Evolutionary conservation across 495 filamentous ascomycete genomes (phyloP), one percentile per base, ranked within the genome.

Genomic region (Talaromyces proteolyticus): DNA sequence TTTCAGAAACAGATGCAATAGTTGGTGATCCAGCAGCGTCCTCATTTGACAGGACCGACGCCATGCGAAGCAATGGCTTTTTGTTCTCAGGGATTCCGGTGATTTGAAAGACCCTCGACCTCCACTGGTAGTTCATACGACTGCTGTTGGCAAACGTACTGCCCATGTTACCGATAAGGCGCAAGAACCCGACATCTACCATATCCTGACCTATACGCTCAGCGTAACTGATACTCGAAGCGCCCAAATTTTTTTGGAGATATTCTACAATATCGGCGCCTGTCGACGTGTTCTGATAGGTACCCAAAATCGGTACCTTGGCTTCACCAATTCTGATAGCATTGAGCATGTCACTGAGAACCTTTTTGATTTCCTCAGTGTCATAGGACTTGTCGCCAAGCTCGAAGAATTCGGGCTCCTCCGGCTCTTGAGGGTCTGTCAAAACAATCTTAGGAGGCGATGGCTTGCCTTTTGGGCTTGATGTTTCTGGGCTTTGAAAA

Each of bases 111-210:
- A 86, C 87, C 67, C 88, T 95, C 2, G 91, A 79, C 39, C 88
- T 84, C 94, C 94, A 99, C 65, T 99, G 93, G 64, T 97, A 99
- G 61, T 87, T 87, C 82, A 97, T 85, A 69, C 86, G 91, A 40
- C 91, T 91, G 71, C 90, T 96, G 69, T 99, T 99, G 52, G 91
- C 90, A 59, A 99, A 99, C 7, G 85, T 88, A 64, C 80, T 97
- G 22, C 94, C 93, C 49, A 99, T 92, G 62, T 88, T 94, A 43
- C 93, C 93, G 53, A 99, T 80, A 56, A 99, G 68, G 34, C 93
- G 81, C 49, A 99, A 73, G 62, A 95, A 95, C 24, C 93, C 93
- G 60, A 87, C 79, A 4, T 79, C 69, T 44, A 96, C 84, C 52
- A 99, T 74, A 62, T 99, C 93, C 67, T 97, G 93, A 6, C 93